A percentile compares a stretch with the other conserved stretches of the same genome.
phyloP scores from a whole-genome alignment of 306 rosid species.

The Oemleria cerasiformis region DNA sequence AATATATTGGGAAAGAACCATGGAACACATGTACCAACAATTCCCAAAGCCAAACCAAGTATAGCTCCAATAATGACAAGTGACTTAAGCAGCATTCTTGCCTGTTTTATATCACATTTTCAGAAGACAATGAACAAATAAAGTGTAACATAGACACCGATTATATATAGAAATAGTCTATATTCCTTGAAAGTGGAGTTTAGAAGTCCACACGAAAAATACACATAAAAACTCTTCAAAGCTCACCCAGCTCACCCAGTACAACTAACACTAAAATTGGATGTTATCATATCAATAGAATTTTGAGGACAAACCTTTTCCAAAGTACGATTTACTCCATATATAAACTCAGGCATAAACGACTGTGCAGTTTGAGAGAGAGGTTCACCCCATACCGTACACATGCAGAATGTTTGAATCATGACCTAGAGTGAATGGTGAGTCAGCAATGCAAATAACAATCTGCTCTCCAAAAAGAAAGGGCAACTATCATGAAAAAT shows the following conservation, averaged over 20 bases:
- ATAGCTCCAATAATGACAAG: constrained; percentile 62
- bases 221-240: neutral
- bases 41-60: constrained; percentile 63
- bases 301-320: constrained; percentile 66
- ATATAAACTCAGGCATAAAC: constrained; percentile 80
- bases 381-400: constrained; percentile 96
- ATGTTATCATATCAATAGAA: neutral
- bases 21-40: constrained; percentile 69
- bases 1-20: constrained; percentile 71
- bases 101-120: constrained; percentile 45
- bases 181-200: neutral
- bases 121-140: constrained; percentile 21
- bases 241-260: neutral
- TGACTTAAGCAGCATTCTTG: constrained; percentile 67
- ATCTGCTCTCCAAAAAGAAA: too few relatives aligned
- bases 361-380: constrained; percentile 86
- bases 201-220: neutral
- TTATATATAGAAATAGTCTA: neutral
- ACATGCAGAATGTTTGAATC: constrained; percentile 70
- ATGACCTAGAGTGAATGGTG: constrained; percentile 56
- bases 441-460: too few relatives aligned
- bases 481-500: too few relatives aligned
- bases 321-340: constrained; percentile 60
- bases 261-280: neutral
- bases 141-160: constrained; percentile 2